Conservation (phyloP, 768 basidiomycete species). For the Rhodotorula paludigena region DNA sequence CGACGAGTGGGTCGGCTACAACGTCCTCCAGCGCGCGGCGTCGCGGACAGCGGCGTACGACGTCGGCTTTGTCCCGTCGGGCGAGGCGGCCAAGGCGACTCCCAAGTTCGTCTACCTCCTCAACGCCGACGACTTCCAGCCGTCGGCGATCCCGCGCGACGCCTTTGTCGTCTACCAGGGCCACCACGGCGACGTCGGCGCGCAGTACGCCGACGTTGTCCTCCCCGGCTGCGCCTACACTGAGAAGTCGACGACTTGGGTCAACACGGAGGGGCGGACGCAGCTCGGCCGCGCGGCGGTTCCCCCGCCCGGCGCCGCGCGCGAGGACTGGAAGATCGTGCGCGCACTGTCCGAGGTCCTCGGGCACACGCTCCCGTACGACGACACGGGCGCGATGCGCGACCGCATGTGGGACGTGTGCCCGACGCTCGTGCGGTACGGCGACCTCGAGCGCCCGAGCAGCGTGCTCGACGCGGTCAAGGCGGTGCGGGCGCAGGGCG, state of each 20-base stretch:
- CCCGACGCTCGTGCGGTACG: constrained; percentile 80
- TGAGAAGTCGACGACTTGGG: constrained; percentile 83
- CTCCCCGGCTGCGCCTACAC: constrained; percentile 91
- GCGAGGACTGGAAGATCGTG: constrained; percentile 63
- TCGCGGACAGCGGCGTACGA: constrained; percentile 94
- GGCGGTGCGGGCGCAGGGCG: constrained; percentile 28
- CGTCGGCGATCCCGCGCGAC: constrained; percentile 75
- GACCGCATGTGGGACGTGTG: constrained; percentile 97
- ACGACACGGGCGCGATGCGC: constrained; percentile 72
- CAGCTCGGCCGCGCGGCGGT: constrained; percentile 90
- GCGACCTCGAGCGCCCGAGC: constrained; percentile 70
- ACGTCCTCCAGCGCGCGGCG: constrained; percentile 81
- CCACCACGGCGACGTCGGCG: constrained; percentile 94
- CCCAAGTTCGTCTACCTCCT: constrained; percentile 96
- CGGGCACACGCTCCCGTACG: constrained; percentile 75
- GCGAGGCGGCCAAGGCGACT: constrained; percentile 64
- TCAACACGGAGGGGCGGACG: constrained; percentile 91
- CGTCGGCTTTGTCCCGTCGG: constrained; percentile 82
- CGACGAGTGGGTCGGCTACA: constrained; percentile 93
- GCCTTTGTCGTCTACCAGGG: constrained; percentile 99
- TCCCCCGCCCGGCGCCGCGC: constrained; percentile 82
- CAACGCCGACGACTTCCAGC: constrained; percentile 89
- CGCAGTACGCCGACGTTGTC: constrained; percentile 94
- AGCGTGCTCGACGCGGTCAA: constrained; percentile 33
- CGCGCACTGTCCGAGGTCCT: constrained; percentile 79